Evolutionary conservation across 1,284 basidiomycete species (phyloP), one percentile per base, ranked within the genome.

Genomic region (Marasmius sp.): DNA sequence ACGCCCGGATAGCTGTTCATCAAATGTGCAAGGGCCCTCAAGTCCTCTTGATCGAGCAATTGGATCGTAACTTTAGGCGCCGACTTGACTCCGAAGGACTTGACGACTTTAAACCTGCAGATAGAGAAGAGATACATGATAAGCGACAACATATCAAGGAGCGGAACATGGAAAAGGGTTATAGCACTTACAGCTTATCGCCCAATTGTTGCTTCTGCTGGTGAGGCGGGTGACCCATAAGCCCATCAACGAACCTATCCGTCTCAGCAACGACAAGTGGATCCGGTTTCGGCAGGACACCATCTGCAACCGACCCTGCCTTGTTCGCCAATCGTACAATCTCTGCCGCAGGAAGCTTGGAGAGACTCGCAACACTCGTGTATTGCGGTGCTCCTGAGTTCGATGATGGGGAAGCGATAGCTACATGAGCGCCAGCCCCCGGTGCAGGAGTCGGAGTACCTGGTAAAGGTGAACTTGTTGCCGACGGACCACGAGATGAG

Each of bases 1-100:
- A 94, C 83, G 1, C 85, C 78, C 7, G 93, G 90, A 72, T 94
- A 95, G 70, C 89, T 91, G 73, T 93, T 92, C 90, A 93, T 92
- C 58, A 96, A 80, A 71, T 94, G 91, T 9, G 92, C 90, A 45
- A 95, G 81, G 0, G 92, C 79, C 38, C 91, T 84, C 27, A 96
- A 80, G 69, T 96, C 94, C 62, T 95, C 93, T 66, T 89, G 83
- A 68, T 95, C 93, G 60, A 96, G 78, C 10, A 96, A 81, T 1
- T 85, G 79, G 67, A 96, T 93, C 1, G 93, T 93, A 64, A 93
- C 77, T 72, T 94, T 93, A 49, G 91, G 89, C 86, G 91, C 89
- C 57, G 84, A 84, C 72, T 91, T 94, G 72, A 94, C 81, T 11
- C 91, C 91, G 69, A 90, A 90, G 7, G 83, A 82, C 74, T 93